phyloP scores from a whole-genome alignment of 2,329 filamentous ascomycete species.

The Leptodontidium sp. region DNA sequence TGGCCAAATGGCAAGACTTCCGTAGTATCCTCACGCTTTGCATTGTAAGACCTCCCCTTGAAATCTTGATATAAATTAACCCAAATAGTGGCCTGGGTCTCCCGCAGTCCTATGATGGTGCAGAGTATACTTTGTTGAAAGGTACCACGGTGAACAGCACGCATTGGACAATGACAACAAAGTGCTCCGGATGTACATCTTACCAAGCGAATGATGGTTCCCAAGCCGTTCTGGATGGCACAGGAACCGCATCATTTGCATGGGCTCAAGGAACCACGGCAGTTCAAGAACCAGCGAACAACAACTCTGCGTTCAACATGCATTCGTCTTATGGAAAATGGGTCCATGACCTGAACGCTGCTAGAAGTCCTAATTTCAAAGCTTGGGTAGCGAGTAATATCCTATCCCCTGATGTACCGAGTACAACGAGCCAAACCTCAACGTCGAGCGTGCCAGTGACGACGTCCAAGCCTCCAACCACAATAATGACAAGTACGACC shows the following conservation, averaged over 20 bases:
- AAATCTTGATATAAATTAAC: constrained; percentile 21
- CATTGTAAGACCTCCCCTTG: constrained; percentile 26
- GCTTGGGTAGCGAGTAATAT: constrained; percentile 33
- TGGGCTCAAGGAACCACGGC: constrained; percentile 33
- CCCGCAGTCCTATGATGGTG: constrained; percentile 31
- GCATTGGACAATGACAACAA: constrained; percentile 36
- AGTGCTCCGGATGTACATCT: constrained; percentile 34
- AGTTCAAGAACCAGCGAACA: constrained; percentile 33
- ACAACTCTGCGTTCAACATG: constrained; percentile 32
- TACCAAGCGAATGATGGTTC: constrained; percentile 32
- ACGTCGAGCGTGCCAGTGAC: not conserved
- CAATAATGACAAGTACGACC: constrained; percentile 15
- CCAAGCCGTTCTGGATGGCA: constrained; percentile 30
- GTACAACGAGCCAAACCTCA: not conserved
- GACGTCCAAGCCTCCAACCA: constrained; percentile 13
- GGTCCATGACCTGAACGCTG: constrained; percentile 37
- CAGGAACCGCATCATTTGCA: constrained; percentile 32
- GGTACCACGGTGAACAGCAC: constrained; percentile 33
- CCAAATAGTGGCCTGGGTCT: constrained; percentile 29
- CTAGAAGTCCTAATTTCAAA: constrained; percentile 33
- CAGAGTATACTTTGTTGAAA: constrained; percentile 31
- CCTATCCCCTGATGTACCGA: constrained; percentile 9
- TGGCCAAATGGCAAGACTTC: constrained; percentile 30
- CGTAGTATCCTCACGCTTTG: constrained; percentile 29
- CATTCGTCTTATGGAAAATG: constrained; percentile 34